Base-by-base conservation (phyloP, 2,329 filamentous ascomycete species). In the Xylaria sp. region DNA sequence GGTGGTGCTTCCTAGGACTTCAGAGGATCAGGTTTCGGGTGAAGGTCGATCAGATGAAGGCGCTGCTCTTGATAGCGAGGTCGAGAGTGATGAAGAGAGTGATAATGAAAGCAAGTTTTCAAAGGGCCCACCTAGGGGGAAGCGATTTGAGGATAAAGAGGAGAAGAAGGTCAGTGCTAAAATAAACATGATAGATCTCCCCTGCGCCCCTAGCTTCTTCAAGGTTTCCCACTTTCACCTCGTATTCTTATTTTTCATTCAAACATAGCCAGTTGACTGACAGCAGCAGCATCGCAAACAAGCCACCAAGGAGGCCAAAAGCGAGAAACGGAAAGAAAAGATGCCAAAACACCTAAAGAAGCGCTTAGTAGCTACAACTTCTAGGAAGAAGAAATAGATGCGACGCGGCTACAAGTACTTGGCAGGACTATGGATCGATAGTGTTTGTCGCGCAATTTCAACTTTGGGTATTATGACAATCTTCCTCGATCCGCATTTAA, bases 331-430 rank as follows among this genome's bases (percentile, higher is more conserved):
- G 67, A 93, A 95, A 79, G 92, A 92, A 3, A 99, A 99, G 84
- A 97, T 99, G 81, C 95, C 96, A 0, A 99, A 99, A 82, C 89
- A 96, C 77, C 72, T 97, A 38, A 99, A 99, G 86, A 98, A 97
- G 84, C 92, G 91, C 77, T 80, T 97, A 65, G 87, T 97, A 29
- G 86, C 85, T 63, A 83, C 83, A 69, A 84, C 85, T 17, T 84
- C 87, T 63, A 83, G 88, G 72, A 88, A 86, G 75, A 91, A 92
- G 82, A 90, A 87, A 77, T 86, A 83, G 75, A 77, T 20, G 17
- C 17, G 25, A 51, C 49, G 63, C 44, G n/a, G n/a, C 44, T 29
- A 4, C 6, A 20, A 51, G 7, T 62, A 20, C 49, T 15, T 29
- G 22, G 29, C 55, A 20, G 22, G 20, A 29, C 27, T 22, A n/a